Percentiles rank a stretch among this genome's conserved stretches.
phyloP scores from a whole-genome alignment of 108 stramenopile species.

The Epithemia pelagica region DNA sequence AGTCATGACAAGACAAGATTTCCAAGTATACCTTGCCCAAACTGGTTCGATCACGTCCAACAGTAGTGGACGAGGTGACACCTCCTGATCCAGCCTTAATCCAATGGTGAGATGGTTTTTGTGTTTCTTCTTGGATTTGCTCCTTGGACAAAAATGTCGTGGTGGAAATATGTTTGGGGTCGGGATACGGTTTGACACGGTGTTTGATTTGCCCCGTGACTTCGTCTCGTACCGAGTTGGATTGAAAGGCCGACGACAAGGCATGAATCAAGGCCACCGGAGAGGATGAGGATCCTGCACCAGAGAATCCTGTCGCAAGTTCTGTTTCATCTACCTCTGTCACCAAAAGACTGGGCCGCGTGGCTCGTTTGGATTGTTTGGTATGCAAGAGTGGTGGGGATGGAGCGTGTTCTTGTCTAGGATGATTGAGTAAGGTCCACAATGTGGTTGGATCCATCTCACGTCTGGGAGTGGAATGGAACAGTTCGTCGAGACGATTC shows the following conservation, averaged over 20 bases:
- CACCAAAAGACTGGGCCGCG: neutral
- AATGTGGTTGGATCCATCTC: neutral
- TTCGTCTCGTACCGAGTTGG: neutral
- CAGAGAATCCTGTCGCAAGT: neutral
- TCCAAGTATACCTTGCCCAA: conserved; percentile 57
- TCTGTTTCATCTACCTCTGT: conserved; percentile 13
- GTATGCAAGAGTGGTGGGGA: too few species aligned
- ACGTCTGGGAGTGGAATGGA: neutral
- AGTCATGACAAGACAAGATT: conserved; percentile 52
- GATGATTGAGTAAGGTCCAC: neutral
- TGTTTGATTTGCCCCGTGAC: conserved; percentile 10
- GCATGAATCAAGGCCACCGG: neutral
- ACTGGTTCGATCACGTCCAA: too few species aligned
- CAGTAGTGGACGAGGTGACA: too few species aligned
- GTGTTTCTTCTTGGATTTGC: conserved; percentile 33
- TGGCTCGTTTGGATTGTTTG: neutral
- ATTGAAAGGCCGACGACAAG: neutral
- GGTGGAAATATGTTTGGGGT: conserved; percentile 41
- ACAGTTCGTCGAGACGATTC: neutral
- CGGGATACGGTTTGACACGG: conserved; percentile 49
- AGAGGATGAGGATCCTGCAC: neutral
- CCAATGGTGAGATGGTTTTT: conserved; percentile 48
- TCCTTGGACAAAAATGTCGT: conserved; percentile 55
- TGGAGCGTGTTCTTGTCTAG: neutral
- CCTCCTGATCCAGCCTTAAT: conserved; percentile 57